Evolutionary conservation across 305 asterid species (phyloP).

Genomic region (Fraxinus ornus): DNA sequence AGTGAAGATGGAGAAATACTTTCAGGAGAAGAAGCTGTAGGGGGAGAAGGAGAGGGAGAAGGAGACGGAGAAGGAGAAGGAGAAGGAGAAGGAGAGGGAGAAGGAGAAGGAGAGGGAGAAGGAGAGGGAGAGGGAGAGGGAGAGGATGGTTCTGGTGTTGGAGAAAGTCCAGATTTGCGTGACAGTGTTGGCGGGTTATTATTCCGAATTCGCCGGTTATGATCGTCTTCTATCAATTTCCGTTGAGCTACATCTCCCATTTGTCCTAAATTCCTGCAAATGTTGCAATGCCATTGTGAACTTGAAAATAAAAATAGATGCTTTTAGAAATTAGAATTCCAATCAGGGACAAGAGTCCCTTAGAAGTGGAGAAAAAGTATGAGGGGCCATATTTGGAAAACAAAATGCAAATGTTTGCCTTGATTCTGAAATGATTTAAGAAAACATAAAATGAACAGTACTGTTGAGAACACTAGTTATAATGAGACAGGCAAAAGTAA

Average conservation of each 20-base stretch:
- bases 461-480: not conserved
- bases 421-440: not conserved
- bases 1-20: constrained; percentile 40
- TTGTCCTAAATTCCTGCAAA: constrained; percentile 37
- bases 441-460: not conserved
- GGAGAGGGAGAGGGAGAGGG: no score
- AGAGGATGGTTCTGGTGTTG: constrained; percentile 26
- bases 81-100: no score
- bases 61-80: no score
- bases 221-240: constrained; percentile 26
- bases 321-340: not conserved
- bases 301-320: not conserved
- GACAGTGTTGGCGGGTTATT: not conserved
- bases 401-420: not conserved
- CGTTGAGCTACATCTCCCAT: constrained; percentile 35
- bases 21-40: constrained; percentile 20
- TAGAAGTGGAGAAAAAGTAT: not conserved
- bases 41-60: constrained; percentile 32
- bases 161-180: constrained; percentile 2
- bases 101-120: no score
- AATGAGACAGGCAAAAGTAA: not conserved
- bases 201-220: not conserved
- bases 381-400: not conserved
- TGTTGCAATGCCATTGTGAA: not conserved
- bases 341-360: not conserved